These are phyloP conservation scores for Podila minutissima DNA, from an alignment of 192 early-diverging fungal species.

Conservation along the genomic window DNA sequence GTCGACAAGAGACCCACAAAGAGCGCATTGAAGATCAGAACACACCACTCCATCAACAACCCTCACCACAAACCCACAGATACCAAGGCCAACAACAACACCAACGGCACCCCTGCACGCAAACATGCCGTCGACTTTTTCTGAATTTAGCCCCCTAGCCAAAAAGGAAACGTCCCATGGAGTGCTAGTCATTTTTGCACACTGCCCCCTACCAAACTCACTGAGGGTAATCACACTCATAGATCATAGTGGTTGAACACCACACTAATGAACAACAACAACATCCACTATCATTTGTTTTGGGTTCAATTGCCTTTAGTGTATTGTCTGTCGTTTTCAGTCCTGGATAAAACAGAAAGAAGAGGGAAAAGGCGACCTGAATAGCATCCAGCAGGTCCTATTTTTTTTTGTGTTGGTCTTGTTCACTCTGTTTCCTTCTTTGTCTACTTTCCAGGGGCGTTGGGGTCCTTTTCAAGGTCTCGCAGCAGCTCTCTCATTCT, in stretches of 20 bases:
- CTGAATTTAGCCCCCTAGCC: neutral
- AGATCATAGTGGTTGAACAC: neutral
- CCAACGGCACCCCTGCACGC: neutral
- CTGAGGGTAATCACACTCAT: neutral
- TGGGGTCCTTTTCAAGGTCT: constrained; percentile 72
- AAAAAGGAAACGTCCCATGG: too few species aligned
- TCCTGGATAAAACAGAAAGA: too few species aligned
- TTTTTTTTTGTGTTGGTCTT: too few species aligned
- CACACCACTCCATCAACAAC: constrained; percentile 24
- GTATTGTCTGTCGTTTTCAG: too few species aligned
- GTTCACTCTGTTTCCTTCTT: too few species aligned
- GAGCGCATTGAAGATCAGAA: constrained; percentile 44
- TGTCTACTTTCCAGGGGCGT: constrained; percentile 69
- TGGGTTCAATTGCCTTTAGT: neutral
- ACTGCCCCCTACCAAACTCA: neutral
- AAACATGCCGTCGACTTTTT: constrained; percentile 30
- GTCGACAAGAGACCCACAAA: constrained; percentile 27
- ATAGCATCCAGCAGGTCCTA: too few species aligned
- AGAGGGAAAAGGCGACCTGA: too few species aligned
- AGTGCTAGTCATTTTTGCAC: neutral
- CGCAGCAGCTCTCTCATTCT: constrained; percentile 78
- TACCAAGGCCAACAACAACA: constrained; percentile 17
- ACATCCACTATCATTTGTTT: neutral
- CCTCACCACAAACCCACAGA: constrained; percentile 9
- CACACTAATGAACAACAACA: neutral